Percentiles rank a stretch among this genome's conserved stretches.
These are phyloP conservation scores for Nakazawaea sp. DNA, from an alignment of 805 yeast genomes.

Conservation along the genomic window DNA sequence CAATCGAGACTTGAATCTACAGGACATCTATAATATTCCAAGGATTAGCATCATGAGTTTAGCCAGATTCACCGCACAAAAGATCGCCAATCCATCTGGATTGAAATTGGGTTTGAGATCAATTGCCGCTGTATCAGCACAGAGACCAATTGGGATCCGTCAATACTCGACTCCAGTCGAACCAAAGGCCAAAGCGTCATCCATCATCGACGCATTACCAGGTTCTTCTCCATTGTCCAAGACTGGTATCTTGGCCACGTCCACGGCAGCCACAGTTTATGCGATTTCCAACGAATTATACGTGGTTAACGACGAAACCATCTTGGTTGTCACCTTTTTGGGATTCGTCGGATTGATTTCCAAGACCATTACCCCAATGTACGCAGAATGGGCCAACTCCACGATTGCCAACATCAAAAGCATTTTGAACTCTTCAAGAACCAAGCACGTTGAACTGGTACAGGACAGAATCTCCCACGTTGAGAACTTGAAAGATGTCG, in stretches of 20 bases:
- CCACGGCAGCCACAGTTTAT: slow-evolving; percentile 89
- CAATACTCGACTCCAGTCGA: slow-evolving; percentile 43
- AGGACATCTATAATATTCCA: too few relatives aligned
- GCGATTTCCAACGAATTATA: slow-evolving; percentile 91
- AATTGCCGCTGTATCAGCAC: too few relatives aligned
- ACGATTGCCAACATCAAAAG: slow-evolving; percentile 76
- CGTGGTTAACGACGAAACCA: slow-evolving; percentile 91
- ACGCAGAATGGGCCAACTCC: slow-evolving; percentile 89
- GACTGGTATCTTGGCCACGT: slow-evolving; percentile 92
- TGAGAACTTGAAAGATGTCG: slow-evolving; percentile 85
- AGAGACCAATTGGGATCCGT: slow-evolving; percentile 2
- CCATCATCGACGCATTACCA: slow-evolving; percentile 88
- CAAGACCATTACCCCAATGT: slow-evolving; percentile 89
- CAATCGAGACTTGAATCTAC: too few relatives aligned
- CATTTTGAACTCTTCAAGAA: slow-evolving; percentile 81
- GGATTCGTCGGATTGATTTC: slow-evolving; percentile 71
- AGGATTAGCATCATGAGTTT: slow-evolving; percentile 15
- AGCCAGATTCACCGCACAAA: slow-evolving; percentile 22
- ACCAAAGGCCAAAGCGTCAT: slow-evolving; percentile 86
- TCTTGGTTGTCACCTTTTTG: slow-evolving; percentile 72
- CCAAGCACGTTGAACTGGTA: slow-evolving; percentile 87
- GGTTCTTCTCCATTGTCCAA: slow-evolving; percentile 83
- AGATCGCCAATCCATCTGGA: too few relatives aligned
- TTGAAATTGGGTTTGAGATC: slow-evolving; percentile 20
- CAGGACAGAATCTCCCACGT: slow-evolving; percentile 87